Percentiles rank a stretch among this genome's conserved stretches.
These are phyloP conservation scores for Backusella luteola DNA, from an alignment of 192 early-diverging fungal genomes.

Conservation along the genomic window DNA sequence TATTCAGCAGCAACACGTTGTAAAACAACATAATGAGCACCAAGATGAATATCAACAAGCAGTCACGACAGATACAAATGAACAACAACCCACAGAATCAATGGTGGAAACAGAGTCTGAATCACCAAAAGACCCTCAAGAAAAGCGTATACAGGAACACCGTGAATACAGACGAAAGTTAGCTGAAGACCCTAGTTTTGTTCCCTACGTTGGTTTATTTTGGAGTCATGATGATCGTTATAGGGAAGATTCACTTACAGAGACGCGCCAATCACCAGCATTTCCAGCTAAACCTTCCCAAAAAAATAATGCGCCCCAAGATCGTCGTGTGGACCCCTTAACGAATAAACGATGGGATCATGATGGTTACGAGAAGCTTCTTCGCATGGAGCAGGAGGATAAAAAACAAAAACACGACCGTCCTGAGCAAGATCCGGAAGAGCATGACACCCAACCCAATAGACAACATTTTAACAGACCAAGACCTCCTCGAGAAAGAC, in stretches of 20 bases:
- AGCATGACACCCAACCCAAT: not conserved
- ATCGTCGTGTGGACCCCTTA: conserved; percentile 7
- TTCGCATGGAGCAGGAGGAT: conserved; percentile 43
- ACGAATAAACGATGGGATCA: conserved; percentile 42
- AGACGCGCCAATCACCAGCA: conserved; percentile 9
- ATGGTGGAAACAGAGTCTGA: not conserved
- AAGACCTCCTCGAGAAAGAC: not conserved
- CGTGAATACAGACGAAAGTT: conserved; percentile 54
- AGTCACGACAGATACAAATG: not conserved
- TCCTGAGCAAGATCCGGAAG: not conserved
- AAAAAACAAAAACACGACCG: not conserved
- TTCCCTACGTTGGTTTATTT: conserved; percentile 55
- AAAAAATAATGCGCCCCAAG: conserved; percentile 9
- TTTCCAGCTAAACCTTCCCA: not conserved
- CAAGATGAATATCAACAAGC: not conserved
- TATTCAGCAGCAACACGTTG: not conserved
- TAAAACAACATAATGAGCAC: not conserved
- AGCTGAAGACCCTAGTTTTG: conserved; percentile 55
- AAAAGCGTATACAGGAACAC: conserved; percentile 37
- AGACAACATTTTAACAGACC: not conserved
- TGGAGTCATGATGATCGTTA: conserved; percentile 61
- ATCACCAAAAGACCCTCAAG: not conserved
- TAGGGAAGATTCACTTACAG: conserved; percentile 47
- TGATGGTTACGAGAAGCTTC: conserved; percentile 50
- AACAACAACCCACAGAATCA: not conserved